A percentile compares a stretch with the other conserved stretches of the same genome.
Evolutionary conservation across 106 monocot genomes (phyloP).

Genomic region (Xerophyta viscosa): DNA sequence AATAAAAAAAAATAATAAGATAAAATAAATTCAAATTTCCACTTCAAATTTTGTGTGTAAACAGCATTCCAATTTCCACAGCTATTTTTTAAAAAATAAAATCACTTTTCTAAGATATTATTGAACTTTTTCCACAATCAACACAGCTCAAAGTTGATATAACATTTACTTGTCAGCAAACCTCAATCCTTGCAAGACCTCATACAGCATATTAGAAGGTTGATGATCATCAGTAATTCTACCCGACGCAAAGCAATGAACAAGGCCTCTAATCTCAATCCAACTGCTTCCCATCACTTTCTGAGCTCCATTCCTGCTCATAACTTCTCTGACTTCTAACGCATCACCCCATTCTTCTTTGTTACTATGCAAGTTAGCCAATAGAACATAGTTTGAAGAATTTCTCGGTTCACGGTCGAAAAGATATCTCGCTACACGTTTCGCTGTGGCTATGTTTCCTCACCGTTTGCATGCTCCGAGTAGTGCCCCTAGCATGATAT

Average conservation of each 20-base stretch:
- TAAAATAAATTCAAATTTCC: too few relatives aligned
- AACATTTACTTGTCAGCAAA: too few relatives aligned
- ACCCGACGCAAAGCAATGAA: slow-evolving; percentile 19
- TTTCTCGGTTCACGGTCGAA: neutral
- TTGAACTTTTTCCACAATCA: too few relatives aligned
- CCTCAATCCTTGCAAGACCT: too few relatives aligned
- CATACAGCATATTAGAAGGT: too few relatives aligned
- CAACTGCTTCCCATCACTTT: slow-evolving; percentile 11
- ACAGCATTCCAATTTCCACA: too few relatives aligned
- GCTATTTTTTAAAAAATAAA: too few relatives aligned
- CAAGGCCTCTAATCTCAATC: slow-evolving; percentile 17
- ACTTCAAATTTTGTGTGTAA: too few relatives aligned
- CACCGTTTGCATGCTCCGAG: slow-evolving; percentile 17
- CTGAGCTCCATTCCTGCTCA: slow-evolving; percentile 3
- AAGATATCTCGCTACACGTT: slow-evolving; percentile 5
- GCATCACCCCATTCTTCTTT: slow-evolving; percentile 17
- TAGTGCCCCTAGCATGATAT: slow-evolving; percentile 7
- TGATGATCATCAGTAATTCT: too few relatives aligned
- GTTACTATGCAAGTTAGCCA: slow-evolving; percentile 11
- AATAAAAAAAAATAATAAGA: too few relatives aligned
- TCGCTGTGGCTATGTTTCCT: slow-evolving; percentile 10
- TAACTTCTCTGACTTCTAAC: slow-evolving; percentile 7
- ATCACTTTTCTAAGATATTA: too few relatives aligned
- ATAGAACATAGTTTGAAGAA: slow-evolving; percentile 17
- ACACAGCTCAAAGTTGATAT: too few relatives aligned